Percentiles rank a stretch among this genome's conserved stretches.
Evolutionary conservation across 108 stramenopile species (phyloP).

Genomic region (Cyclotella kingstonii): DNA sequence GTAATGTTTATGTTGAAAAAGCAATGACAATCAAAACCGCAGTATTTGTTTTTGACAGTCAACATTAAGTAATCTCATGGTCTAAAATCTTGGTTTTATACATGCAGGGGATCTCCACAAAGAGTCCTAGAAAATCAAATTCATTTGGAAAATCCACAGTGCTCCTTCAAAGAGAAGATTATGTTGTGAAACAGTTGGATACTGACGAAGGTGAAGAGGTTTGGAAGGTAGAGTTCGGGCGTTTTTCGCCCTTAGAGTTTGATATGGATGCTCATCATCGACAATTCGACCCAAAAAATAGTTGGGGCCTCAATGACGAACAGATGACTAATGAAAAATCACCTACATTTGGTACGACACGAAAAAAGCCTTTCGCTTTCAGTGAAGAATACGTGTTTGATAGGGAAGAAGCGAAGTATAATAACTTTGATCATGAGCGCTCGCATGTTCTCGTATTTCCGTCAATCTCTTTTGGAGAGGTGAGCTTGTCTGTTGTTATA

Average conservation of each 20-base stretch:
- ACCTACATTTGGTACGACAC: slow-evolving; percentile 23
- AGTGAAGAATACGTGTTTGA: slow-evolving; percentile 6
- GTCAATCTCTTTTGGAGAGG: slow-evolving; percentile 61
- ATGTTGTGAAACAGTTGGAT: slow-evolving; percentile 63
- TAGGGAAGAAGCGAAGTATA: slow-evolving; percentile 5
- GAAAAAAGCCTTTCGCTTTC: slow-evolving; percentile 9
- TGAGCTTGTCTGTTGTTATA: slow-evolving; percentile 1
- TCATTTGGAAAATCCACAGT: slow-evolving; percentile 32
- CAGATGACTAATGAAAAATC: slow-evolving; percentile 7
- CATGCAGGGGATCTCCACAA: slow-evolving; percentile 6
- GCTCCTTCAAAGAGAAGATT: slow-evolving; percentile 79
- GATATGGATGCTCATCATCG: slow-evolving; percentile 27
- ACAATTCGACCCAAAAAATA: slow-evolving; percentile 2
- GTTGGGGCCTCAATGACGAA: slow-evolving; percentile 8
- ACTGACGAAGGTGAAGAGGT: slow-evolving; percentile 56
- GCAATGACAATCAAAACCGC: too few relatives aligned
- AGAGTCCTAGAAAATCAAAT: slow-evolving; percentile 15
- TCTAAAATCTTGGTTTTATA: not conserved
- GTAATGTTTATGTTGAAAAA: too few relatives aligned
- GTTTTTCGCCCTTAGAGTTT: slow-evolving; percentile 69
- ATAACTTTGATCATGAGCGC: slow-evolving; percentile 11
- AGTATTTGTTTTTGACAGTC: too few relatives aligned
- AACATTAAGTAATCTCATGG: too few relatives aligned
- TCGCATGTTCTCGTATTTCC: slow-evolving; percentile 45
- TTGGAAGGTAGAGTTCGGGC: slow-evolving; percentile 80